Evolutionary conservation across 352 stramenopile genomes (phyloP).

Genomic region (Phytophthora hybrid): DNA sequence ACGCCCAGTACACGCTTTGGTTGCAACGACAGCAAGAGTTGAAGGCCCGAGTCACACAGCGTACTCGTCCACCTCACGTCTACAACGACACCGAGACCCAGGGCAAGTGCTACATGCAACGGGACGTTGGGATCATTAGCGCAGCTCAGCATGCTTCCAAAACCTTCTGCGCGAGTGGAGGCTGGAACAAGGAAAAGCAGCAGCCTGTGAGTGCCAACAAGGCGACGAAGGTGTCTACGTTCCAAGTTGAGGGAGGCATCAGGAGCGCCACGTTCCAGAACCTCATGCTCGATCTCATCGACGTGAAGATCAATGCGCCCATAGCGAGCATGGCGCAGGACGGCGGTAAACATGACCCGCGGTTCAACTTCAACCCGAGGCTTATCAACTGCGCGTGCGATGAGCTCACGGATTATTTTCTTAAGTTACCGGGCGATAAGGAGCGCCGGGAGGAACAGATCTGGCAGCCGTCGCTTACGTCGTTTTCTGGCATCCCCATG

Average conservation of each 20-base stretch:
- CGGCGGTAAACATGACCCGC: constrained; percentile 41
- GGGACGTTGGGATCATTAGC: constrained; percentile 47
- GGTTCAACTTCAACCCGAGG: constrained; percentile 38
- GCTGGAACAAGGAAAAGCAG: constrained; percentile 22
- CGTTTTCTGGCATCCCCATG: constrained; percentile 7
- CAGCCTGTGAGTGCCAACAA: constrained; percentile 12
- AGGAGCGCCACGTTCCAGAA: constrained; percentile 50
- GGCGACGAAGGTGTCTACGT: constrained; percentile 48
- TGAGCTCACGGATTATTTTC: constrained; percentile 41
- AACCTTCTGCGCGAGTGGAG: constrained; percentile 35
- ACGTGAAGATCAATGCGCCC: constrained; percentile 41
- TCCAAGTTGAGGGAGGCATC: constrained; percentile 38
- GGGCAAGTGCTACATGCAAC: constrained; percentile 38
- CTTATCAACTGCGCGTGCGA: constrained; percentile 44
- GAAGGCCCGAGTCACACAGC: constrained; percentile 24
- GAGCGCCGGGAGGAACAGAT: constrained; percentile 44
- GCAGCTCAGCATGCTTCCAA: constrained; percentile 27
- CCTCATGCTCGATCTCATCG: constrained; percentile 56
- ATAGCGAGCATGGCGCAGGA: constrained; percentile 42
- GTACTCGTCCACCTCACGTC: constrained; percentile 27
- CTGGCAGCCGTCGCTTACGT: constrained; percentile 24
- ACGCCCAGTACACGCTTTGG: constrained; percentile 11
- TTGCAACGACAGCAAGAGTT: constrained; percentile 25
- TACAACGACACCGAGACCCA: constrained; percentile 32
- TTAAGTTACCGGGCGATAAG: constrained; percentile 16